Percentiles rank a stretch among this genome's conserved stretches.
phyloP scores from a whole-genome alignment of 345 rosid species.

The Citrus glauca region DNA sequence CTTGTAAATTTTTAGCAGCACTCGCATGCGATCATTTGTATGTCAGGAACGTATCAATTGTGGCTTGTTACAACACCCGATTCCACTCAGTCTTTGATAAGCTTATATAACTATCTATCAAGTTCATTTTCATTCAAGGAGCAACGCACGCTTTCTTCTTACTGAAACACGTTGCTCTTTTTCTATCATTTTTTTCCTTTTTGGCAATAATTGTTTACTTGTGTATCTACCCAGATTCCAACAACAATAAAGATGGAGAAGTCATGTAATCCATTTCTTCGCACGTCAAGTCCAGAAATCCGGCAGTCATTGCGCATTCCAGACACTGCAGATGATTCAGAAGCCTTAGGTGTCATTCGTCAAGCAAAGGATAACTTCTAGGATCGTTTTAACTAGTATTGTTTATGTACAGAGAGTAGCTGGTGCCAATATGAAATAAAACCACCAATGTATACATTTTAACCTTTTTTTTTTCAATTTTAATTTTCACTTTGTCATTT shows the following conservation, averaged over 20 bases:
- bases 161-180: not conserved
- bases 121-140: not conserved
- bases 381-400: conserved; percentile 7
- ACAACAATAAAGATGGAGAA: conserved; percentile 75
- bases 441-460: not conserved
- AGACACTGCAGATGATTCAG: conserved; percentile 57
- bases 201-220: not conserved
- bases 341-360: conserved; percentile 63
- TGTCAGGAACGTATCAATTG: too few species aligned
- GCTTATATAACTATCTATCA: not conserved
- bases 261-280: conserved; percentile 90
- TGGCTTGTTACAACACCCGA: not conserved
- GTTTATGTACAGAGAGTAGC: conserved; percentile 42
- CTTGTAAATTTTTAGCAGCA: too few species aligned
- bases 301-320: conserved; percentile 58
- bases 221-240: conserved; percentile 52
- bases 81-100: not conserved
- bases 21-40: not conserved
- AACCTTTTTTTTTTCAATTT: not conserved
- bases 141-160: not conserved
- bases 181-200: not conserved
- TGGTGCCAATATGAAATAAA: conserved; percentile 9
- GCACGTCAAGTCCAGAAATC: conserved; percentile 64
- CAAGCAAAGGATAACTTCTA: conserved; percentile 76
- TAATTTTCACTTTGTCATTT: not conserved